Evolutionary conservation across 2,329 filamentous ascomycete species (phyloP), one percentile per base, ranked within the genome.

Genomic region (Alternaria atra): DNA sequence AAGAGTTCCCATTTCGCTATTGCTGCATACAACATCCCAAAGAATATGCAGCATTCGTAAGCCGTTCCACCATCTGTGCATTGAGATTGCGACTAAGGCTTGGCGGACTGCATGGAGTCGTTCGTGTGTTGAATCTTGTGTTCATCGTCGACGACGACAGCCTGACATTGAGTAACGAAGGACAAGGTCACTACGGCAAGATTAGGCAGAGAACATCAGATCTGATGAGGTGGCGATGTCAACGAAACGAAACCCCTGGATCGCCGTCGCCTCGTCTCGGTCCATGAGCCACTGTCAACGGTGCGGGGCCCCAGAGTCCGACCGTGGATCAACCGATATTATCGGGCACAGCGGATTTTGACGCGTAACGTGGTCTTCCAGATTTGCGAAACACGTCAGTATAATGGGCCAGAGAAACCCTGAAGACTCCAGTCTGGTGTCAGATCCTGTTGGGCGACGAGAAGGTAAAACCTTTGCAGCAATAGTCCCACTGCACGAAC

Each of bases 291-390:
- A 60, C 55, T 53, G 61, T 43, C 64, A 61, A 55, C 50, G 58
- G 55, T 70, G 69, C 69, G 69, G 69, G 69, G 68, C 69, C 68
- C 69, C 69, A 66, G 64, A 69, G 63, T 60, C 66, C 66, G 60
- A 64, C 52, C 51, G 61, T 55, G 55, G 63, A 66, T 67, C 56
- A 61, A 55, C 44, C 58, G 64, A 52, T 42, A 47, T 34, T 34
- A 30, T 56, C 53, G 61, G 53, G 48, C 40, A 58, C 48, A 63
- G 53, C 54, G 35, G 43, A 29, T 32, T 60, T 58, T 42, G 47
- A 65, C 64, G 68, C 60, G 53, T 59, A 61, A 67, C 54, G 48
- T 58, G 46, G 56, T 63, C 58, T 42, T 35, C 46, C 50, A 43
- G 40, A 52, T 50, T 39, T 55, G 35, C 23, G 42, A 57, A 29